Base-by-base conservation (phyloP, 257 asterid species). In the Solanum infundibuliforme region DNA sequence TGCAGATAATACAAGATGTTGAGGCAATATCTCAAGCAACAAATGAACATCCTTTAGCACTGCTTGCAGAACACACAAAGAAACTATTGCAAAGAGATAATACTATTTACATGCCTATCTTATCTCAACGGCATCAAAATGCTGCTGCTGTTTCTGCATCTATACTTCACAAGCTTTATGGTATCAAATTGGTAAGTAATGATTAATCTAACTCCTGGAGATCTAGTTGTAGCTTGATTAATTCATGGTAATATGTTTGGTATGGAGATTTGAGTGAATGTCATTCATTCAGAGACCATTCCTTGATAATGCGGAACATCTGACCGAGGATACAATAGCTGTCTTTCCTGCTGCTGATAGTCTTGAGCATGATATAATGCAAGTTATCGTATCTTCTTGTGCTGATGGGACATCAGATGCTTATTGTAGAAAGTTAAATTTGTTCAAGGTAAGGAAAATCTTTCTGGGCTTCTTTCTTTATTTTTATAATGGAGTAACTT, bases 271-370 rank as follows among this genome's bases (percentile, higher is more conserved):
- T 90, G 89, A 92, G 85, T 82, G 27, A 75, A 41, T 89, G 25
- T 76, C 71, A 87, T 75, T 83, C 89, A 87, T 91, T 86, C 95
- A 97, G 99, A 97, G 94, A 91, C 98, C 99, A 85, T 97, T 95
- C 92, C 91, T 95, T 27, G 98, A 97, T 62, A 90, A 94, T 81
- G 95, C 91, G 86, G 99, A 97, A 89, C 98, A 97, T 92, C 98
- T 97, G 68, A 95, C 96, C 41, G 99, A 97, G 93, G 98, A 97
- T 91, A 96, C 90, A 88, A 97, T 94, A 43, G 94, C 98, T 82
- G 99, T 97, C 90, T 91, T 97, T 90, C 99, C 98, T 39, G 96
- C 98, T 90, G 99, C 99, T 91, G 95, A 97, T 89, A 91, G 90
- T 94, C 96, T 95, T 88, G 98, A 97, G 92, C 94, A 94, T 87